Evolutionary conservation across 768 basidiomycete species (phyloP), one percentile per base, ranked within the genome.

Genomic region (Phlebiopsis flavidoalba): DNA sequence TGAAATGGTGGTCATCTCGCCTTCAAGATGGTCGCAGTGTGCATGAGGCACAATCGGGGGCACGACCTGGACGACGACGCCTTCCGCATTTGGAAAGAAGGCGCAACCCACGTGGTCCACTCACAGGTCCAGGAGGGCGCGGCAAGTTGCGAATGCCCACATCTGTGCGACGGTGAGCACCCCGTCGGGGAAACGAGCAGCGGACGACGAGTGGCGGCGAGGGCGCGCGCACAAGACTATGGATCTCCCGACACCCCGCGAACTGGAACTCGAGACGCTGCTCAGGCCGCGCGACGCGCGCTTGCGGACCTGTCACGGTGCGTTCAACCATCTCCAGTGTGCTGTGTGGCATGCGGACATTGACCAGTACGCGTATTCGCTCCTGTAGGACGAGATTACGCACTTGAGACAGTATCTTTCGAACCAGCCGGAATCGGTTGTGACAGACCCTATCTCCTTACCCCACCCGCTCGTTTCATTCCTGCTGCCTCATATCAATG

Each of bases 251-350:
- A 81, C 86, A 49, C 74, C 83, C 56, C 81, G 91, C 72, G 90
- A 93, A 74, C 77, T 91, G 63, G 89, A 93, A 72, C 85, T 94
- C 46, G 93, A 94, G 74, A 80, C 83, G 31, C 79, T 89, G 14
- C 76, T 93, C n/a, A 80, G 89, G 66, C 81, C 86, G 70, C 82
- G 89, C 69, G 90, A 94, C 73, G 77, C 77, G 58, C 87, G 70
- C 75, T 93, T 54, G 76, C 81, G 55, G 82, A 88, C 69, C 83
- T n/a, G n/a, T 93, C 65, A 87, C 80, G 66, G 92, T 91, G 73
- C 75, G 87, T 77, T 59, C 53, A 49, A 47, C 61, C 57, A 57
- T 49, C 62, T 31, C 48, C 63, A 60, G 37, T 40, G 37, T 40
- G 57, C 58, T 58, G 37, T 37, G 43, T 37, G 54, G 60, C 61